phyloP scores from a whole-genome alignment of 176 grass and related monocot species.

The Hyparrhenia diplandra region DNA sequence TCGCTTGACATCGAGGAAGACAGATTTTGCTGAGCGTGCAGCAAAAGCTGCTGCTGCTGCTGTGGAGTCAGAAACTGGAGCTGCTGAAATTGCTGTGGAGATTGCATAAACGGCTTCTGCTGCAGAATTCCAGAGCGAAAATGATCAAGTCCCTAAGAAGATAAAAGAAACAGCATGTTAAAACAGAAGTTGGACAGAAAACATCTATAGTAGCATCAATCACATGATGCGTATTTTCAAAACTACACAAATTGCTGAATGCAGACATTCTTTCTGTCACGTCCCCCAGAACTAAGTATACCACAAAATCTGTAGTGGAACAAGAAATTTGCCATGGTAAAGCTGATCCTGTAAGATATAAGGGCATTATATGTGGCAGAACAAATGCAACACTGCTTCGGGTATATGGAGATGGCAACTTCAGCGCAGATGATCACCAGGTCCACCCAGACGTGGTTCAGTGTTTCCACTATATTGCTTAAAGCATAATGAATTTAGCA shows the following conservation, averaged over 20 bases:
- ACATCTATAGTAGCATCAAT: slow-evolving; percentile 2
- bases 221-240: neutral
- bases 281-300: slow-evolving; percentile 3
- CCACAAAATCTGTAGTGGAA: neutral
- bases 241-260: neutral
- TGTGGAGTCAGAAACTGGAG: slow-evolving; percentile 68
- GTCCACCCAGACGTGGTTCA: neutral
- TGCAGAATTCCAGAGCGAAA: slow-evolving; percentile 64
- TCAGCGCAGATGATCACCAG: neutral
- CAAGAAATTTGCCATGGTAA: neutral
- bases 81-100: slow-evolving; percentile 66
- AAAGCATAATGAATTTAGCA: neutral
- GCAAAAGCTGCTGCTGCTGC: slow-evolving; percentile 68
- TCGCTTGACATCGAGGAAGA: slow-evolving; percentile 65
- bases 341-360: slow-evolving; percentile 7
- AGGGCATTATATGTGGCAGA: neutral
- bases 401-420: neutral
- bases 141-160: slow-evolving; percentile 62
- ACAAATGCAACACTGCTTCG: neutral
- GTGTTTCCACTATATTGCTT: neutral
- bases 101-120: slow-evolving; percentile 66
- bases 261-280: neutral
- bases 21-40: slow-evolving; percentile 78
- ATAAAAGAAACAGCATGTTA: slow-evolving; percentile 13
- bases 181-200: slow-evolving; percentile 7